Percentiles rank a stretch among this genome's conserved stretches.
phyloP scores from a whole-genome alignment of 73 alveolate genomes.

The Breviolum minutum region DNA sequence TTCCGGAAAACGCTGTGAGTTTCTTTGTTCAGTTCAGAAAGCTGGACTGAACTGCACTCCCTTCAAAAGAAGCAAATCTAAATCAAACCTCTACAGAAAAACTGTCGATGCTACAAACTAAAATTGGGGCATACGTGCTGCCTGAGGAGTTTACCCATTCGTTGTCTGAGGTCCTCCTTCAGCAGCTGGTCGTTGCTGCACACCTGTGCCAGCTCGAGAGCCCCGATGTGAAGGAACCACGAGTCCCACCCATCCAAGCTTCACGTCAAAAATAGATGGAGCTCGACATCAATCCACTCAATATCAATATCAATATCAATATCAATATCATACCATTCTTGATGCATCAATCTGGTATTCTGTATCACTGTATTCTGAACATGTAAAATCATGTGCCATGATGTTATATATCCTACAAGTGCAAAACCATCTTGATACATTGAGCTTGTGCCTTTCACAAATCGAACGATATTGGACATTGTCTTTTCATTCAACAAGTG shows the following conservation, averaged over 20 bases:
- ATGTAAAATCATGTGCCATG: neutral
- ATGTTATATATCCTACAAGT: neutral
- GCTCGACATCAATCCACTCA: too few species aligned
- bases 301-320: neutral
- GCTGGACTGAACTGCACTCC: neutral
- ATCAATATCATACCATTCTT: neutral
- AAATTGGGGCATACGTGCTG: too few species aligned
- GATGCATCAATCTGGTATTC: too few species aligned
- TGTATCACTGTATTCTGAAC: too few species aligned
- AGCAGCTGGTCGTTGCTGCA: slow-evolving; percentile 72
- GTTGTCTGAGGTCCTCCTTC: slow-evolving; percentile 6
- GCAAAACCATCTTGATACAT: neutral
- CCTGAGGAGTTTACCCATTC: slow-evolving; percentile 38
- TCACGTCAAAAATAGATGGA: too few species aligned
- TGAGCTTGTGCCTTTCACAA: neutral
- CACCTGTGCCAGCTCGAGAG: neutral
- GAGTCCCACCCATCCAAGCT: too few species aligned
- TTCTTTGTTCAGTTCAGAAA: neutral
- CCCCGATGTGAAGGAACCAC: too few species aligned
- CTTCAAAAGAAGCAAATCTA: neutral
- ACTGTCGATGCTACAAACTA: too few species aligned
- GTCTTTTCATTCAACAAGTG: neutral
- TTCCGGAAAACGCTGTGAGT: neutral
- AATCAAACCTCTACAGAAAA: too few species aligned
- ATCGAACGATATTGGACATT: neutral